A percentile compares a stretch with the other conserved stretches of the same genome.
Evolutionary conservation across 2,329 filamentous ascomycete species (phyloP).

Genomic region (Onygenales sp.): DNA sequence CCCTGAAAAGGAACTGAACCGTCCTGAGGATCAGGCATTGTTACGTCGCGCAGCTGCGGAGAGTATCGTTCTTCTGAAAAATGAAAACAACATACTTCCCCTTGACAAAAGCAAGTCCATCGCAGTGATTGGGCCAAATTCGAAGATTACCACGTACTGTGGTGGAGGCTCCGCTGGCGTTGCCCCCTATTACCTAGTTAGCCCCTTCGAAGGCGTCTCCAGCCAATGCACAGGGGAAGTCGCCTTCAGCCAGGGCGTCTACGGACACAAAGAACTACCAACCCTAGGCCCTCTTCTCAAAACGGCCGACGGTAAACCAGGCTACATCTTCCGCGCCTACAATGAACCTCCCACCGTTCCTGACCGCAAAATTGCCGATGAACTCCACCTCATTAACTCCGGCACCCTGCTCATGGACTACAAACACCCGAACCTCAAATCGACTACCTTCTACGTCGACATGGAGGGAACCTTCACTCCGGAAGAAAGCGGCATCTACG

Average conservation of each 20-base stretch:
- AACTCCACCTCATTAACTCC: conserved; percentile 35
- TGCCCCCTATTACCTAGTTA: conserved; percentile 35
- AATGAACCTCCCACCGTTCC: conserved; percentile 45
- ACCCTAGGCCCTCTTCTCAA: conserved; percentile 46
- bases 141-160: conserved; percentile 39
- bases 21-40: conserved; percentile 52
- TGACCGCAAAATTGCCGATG: conserved; percentile 43
- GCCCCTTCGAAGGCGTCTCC: conserved; percentile 35
- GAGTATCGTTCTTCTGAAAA: conserved; percentile 65
- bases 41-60: conserved; percentile 58
- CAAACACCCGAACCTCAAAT: conserved; percentile 44
- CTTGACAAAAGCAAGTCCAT: conserved; percentile 37
- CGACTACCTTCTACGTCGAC: conserved; percentile 48
- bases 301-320: conserved; percentile 43
- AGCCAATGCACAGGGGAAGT: conserved; percentile 27
- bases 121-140: conserved; percentile 47
- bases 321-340: conserved; percentile 55
- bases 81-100: conserved; percentile 55
- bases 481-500: conserved; percentile 51
- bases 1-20: conserved; percentile 47
- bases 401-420: conserved; percentile 45
- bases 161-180: conserved; percentile 57
- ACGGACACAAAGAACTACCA: conserved; percentile 56
- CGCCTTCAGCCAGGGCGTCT: conserved; percentile 50
- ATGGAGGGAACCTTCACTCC: conserved; percentile 53